phyloP scores from a whole-genome alignment of 495 filamentous ascomycete species.

The Thermochaetoides thermophila region DNA sequence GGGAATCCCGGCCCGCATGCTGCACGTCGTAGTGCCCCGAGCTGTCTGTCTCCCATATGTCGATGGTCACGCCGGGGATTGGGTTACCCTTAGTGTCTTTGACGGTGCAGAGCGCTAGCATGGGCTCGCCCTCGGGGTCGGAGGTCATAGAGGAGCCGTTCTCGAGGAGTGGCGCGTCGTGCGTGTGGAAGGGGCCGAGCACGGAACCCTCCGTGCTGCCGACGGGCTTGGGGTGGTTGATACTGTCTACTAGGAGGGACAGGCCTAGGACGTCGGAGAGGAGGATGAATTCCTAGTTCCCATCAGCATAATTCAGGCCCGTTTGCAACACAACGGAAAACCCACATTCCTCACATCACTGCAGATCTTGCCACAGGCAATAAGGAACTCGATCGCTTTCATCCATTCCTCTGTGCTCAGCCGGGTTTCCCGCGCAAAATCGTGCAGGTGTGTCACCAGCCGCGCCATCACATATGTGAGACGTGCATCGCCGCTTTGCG shows the following conservation, averaged over 20 bases:
- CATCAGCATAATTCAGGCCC: not conserved
- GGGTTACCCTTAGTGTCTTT: conserved; percentile 53
- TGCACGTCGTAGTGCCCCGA: conserved; percentile 86
- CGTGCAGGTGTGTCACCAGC: conserved; percentile 66
- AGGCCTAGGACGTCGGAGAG: conserved; percentile 85
- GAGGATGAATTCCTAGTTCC: conserved; percentile 71
- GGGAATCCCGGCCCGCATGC: conserved; percentile 49
- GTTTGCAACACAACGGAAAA: not conserved
- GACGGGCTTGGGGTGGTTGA: conserved; percentile 78
- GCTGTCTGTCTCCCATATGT: conserved; percentile 90
- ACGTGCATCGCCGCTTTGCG: conserved; percentile 47
- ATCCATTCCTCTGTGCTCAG: conserved; percentile 73
- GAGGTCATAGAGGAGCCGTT: conserved; percentile 57
- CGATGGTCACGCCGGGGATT: conserved; percentile 56
- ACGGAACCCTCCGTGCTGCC: conserved; percentile 73
- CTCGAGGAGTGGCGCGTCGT: conserved; percentile 55
- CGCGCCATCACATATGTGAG: conserved; percentile 59
- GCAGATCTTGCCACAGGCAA: conserved; percentile 57
- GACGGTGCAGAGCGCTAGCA: conserved; percentile 65
- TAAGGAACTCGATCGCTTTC: conserved; percentile 54
- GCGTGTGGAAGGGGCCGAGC: conserved; percentile 85
- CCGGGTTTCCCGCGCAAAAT: conserved; percentile 69
- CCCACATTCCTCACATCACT: conserved; percentile 42
- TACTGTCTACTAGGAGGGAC: conserved; percentile 75
- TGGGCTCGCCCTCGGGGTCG: conserved; percentile 53